Evolutionary conservation across 2,329 filamentous ascomycete species (phyloP), one percentile per base, ranked within the genome.

Genomic region (Aspergillus pseudoviridinutans): DNA sequence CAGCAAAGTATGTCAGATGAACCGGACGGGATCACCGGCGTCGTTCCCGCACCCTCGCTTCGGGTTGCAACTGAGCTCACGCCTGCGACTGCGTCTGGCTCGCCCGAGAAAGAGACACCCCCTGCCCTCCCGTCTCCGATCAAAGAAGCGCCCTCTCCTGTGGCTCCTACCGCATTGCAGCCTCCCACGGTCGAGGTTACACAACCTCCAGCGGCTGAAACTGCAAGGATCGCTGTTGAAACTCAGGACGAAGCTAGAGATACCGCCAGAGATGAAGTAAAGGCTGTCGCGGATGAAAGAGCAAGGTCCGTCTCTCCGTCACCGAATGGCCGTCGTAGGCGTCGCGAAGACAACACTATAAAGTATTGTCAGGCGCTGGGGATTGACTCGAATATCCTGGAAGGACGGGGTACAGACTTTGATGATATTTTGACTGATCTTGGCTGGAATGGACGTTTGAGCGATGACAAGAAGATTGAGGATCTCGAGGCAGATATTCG

Each of bases 21-120:
- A 4, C 89, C 91, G 6, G 92, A 97, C 76, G 93, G 92, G 2
- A 96, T 97, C 62, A 96, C 88, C 12, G 85, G 88, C 42, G 92
- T 97, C 41, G 89, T 97, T 24, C 90, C 90, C 25, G 90, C 92
- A 3, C 92, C 92, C 10, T 75, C 80, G 17, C 65, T 78, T 47
- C 74, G 76, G 56, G 72, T 73, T 10, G 75, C 71, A 54, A 74
- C 67, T 49, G 80, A 82, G 54, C 68, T 70, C 42, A 64, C 69
- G 22, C 72, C 65, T 49, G 67, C 65, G 20, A 59, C 68, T 14
- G 59, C 67, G 5, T 63, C 68, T n/a, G 67, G 68, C 38, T 65
- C 66, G 4, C 59, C 72, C 22, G 65, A 73, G 44, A 72, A 55
- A 47, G 67, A 75, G 58, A 57, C 61, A 20, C 56, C 67, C 6